Conservation (phyloP, 2,329 filamentous ascomycete species). For the Penicillium frequentans region DNA sequence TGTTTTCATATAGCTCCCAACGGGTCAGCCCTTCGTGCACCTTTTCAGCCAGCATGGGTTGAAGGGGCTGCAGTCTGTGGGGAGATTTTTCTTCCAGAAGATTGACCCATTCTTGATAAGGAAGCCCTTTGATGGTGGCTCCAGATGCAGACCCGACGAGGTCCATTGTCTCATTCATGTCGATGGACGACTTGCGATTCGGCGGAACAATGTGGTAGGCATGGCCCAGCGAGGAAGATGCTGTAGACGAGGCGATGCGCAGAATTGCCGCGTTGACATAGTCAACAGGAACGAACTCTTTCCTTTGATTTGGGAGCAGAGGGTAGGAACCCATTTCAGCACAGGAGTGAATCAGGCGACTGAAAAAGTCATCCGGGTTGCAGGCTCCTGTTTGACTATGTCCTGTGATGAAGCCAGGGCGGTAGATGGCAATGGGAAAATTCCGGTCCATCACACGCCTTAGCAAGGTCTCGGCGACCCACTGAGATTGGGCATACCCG, state of each 20-base stretch:
- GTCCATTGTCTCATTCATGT: background rate
- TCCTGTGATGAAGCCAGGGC: slow-evolving; percentile 79
- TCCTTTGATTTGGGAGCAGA: slow-evolving; percentile 22
- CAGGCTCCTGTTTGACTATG: slow-evolving; percentile 60
- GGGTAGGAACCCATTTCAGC: slow-evolving; percentile 60
- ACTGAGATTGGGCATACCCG: slow-evolving; percentile 85
- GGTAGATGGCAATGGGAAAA: slow-evolving; percentile 68
- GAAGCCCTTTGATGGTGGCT: too few species aligned
- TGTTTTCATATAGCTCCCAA: slow-evolving; percentile 29
- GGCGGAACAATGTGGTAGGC: background rate
- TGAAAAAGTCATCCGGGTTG: slow-evolving; percentile 81
- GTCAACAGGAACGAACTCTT: slow-evolving; percentile 29
- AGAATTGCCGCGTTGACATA: slow-evolving; percentile 22
- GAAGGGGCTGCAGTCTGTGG: background rate
- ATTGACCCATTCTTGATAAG: too few species aligned
- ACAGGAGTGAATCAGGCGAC: slow-evolving; percentile 78
- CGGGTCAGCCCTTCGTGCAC: slow-evolving; percentile 19
- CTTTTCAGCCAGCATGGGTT: slow-evolving; percentile 26
- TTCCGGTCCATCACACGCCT: slow-evolving; percentile 72
- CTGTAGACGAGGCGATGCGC: slow-evolving; percentile 17
- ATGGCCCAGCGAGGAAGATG: background rate
- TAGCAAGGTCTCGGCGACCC: slow-evolving; percentile 67
- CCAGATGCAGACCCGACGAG: background rate
- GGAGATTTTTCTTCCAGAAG: too few species aligned
- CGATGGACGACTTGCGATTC: background rate